Conservation (phyloP, 179 eudicot genomes). For the Camellia oleifera region DNA sequence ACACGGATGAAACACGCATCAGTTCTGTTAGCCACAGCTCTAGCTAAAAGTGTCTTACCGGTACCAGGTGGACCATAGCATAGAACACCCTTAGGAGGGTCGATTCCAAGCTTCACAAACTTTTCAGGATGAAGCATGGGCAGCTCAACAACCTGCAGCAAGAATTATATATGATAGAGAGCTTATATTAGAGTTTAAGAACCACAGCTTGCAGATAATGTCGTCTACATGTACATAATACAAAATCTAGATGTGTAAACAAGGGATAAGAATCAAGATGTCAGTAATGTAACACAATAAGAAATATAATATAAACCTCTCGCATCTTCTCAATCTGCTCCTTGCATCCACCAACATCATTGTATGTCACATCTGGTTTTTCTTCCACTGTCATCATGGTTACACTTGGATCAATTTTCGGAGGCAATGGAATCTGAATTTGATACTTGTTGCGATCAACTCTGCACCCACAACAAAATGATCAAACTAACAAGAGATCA, state of each 20-base stretch:
- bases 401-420: conserved; percentile 94
- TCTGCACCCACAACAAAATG: conserved; percentile 39
- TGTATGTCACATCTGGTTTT: conserved; percentile 95
- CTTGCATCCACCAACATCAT: conserved; percentile 98
- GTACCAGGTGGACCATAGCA: conserved; percentile 98
- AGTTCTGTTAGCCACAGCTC: conserved; percentile 93
- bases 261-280: neutral
- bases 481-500: neutral
- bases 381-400: conserved; percentile 99
- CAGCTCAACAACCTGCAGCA: conserved; percentile 71
- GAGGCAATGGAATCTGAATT: conserved; percentile 96
- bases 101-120: conserved; percentile 83
- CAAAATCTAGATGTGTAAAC: neutral
- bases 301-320: conserved; percentile 47
- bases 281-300: too few species aligned
- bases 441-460: conserved; percentile 92
- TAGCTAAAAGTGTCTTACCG: conserved; percentile 93
- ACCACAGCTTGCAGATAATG: neutral
- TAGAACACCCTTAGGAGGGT: conserved; percentile 90
- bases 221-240: neutral
- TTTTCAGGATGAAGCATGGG: conserved; percentile 95
- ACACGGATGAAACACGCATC: conserved; percentile 98
- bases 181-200: neutral
- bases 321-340: conserved; percentile 97
- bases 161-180: neutral